These are phyloP conservation scores for Funneliformis geosporum DNA, from an alignment of 192 early-diverging fungal species.

Conservation along the genomic window DNA sequence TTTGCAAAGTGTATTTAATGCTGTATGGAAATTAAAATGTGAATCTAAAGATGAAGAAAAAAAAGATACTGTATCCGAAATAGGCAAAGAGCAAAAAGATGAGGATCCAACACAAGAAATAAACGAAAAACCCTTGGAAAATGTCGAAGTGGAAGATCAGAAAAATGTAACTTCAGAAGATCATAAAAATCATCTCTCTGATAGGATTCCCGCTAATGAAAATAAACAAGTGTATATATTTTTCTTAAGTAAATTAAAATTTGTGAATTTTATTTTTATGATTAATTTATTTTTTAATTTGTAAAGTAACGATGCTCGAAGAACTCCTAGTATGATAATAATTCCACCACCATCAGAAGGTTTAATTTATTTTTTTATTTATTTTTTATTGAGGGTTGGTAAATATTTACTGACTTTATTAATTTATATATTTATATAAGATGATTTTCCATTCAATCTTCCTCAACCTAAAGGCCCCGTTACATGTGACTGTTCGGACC, in stretches of 20 bases:
- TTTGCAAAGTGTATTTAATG: constrained; percentile 7
- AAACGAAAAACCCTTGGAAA: background rate
- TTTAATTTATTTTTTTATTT: background rate
- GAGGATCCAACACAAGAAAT: background rate
- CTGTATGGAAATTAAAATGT: background rate
- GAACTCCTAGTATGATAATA: background rate
- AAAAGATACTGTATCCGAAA: background rate
- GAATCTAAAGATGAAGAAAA: no score
- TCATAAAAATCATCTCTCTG: background rate
- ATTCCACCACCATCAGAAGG: background rate
- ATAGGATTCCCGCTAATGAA: background rate
- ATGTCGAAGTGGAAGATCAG: background rate
- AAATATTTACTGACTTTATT: background rate
- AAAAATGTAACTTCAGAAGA: background rate
- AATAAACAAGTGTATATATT: background rate
- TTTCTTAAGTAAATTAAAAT: background rate
- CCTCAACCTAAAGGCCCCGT: constrained; percentile 51
- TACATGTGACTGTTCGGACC: constrained; percentile 64
- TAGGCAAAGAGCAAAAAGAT: background rate
- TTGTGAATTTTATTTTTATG: background rate
- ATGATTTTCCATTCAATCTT: constrained; percentile 50
- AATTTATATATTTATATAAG: background rate
- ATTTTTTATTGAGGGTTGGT: background rate
- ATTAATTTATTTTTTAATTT: background rate
- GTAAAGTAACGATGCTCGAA: background rate